phyloP scores from a whole-genome alignment of 345 rosid genomes.

The Rhizophora apiculata region DNA sequence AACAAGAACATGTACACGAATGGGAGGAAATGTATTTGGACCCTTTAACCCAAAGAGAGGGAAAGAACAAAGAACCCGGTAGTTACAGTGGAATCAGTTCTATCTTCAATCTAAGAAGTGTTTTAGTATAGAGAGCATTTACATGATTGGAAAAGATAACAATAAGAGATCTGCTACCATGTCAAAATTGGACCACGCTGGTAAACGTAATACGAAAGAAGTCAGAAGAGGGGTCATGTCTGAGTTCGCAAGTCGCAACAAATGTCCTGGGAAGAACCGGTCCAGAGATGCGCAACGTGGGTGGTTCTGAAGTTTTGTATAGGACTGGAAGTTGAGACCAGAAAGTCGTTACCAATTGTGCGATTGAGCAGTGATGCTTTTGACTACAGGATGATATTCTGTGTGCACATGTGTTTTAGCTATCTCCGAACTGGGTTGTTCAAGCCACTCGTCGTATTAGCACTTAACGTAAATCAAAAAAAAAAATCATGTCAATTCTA shows the following conservation, averaged over 20 bases:
- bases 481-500: no score
- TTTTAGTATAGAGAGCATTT: conserved; percentile 18
- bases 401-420: conserved; percentile 77
- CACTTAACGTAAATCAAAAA: conserved; percentile 32
- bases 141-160: conserved; percentile 3
- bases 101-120: conserved; percentile 7
- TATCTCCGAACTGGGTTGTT: conserved; percentile 70
- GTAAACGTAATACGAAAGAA: conserved; percentile 3
- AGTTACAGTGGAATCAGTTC: neutral
- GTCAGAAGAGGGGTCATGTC: neutral
- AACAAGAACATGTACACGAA: conserved; percentile 4
- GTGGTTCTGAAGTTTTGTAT: neutral
- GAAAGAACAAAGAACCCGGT: neutral
- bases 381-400: conserved; percentile 74
- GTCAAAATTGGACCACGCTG: conserved; percentile 40
- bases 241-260: neutral
- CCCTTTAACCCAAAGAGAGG: neutral
- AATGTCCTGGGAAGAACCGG: neutral
- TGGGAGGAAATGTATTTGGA: neutral
- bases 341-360: conserved; percentile 57
- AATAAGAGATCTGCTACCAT: conserved; percentile 17
- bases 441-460: conserved; percentile 79
- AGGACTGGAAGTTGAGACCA: neutral
- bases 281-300: neutral
- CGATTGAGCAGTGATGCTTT: conserved; percentile 69